These are phyloP conservation scores for Hygrophila difformis DNA, from an alignment of 257 asterid genomes.

Conservation along the genomic window DNA sequence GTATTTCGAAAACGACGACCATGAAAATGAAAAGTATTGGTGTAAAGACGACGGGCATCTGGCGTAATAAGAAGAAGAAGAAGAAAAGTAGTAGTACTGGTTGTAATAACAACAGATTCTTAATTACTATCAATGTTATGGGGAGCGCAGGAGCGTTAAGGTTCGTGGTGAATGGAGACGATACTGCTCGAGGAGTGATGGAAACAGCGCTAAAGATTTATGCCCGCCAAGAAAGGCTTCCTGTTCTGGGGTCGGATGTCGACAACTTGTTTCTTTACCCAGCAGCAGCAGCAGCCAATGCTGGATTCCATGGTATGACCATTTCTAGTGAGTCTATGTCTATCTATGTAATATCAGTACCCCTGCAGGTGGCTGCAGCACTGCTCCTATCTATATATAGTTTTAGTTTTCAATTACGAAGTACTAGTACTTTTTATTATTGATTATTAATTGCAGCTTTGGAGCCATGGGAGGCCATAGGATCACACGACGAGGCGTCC, in stretches of 20 bases:
- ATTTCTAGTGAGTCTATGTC: too few species aligned
- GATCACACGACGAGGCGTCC: slow-evolving; percentile 26
- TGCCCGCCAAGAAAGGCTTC: slow-evolving; percentile 43
- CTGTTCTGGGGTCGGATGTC: slow-evolving; percentile 30
- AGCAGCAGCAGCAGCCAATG: slow-evolving; percentile 21
- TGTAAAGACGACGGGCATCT: too few species aligned
- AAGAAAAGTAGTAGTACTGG: too few species aligned
- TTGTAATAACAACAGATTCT: too few species aligned
- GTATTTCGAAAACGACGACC: too few species aligned
- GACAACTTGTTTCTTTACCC: slow-evolving; percentile 33
- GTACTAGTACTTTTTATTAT: too few species aligned
- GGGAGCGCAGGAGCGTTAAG: slow-evolving; percentile 60
- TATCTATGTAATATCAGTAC: too few species aligned
- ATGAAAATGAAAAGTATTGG: too few species aligned
- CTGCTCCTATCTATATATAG: too few species aligned
- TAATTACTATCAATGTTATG: slow-evolving; percentile 33
- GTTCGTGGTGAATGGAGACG: slow-evolving; percentile 37
- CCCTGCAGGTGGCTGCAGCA: background rate
- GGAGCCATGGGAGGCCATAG: slow-evolving; percentile 29
- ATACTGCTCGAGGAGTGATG: slow-evolving; percentile 29
- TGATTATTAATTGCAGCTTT: slow-evolving; percentile 31
- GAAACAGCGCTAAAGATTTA: slow-evolving; percentile 30
- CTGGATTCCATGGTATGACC: slow-evolving; percentile 29
- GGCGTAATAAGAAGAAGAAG: too few species aligned
- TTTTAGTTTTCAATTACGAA: too few species aligned